Evolutionary conservation across 1,139 yeast species (phyloP), one percentile per base, ranked within the genome.

Genomic region (Yamadazyma spencermartinsiae): DNA sequence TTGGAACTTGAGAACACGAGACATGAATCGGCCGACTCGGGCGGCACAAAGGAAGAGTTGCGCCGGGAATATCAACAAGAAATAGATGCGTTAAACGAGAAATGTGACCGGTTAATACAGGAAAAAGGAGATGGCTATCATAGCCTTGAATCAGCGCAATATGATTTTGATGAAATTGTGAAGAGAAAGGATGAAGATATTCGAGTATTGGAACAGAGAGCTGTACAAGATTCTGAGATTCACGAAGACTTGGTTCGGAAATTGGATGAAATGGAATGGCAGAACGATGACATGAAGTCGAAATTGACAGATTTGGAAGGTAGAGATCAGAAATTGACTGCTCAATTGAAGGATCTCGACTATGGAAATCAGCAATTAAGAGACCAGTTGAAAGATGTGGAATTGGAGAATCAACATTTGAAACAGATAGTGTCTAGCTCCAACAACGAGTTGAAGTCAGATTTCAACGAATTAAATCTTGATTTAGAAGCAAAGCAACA

Each of bases 321-420:
- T n/a, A n/a, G 45, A 39, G 10, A 10, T 7, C 9, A 20, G 10
- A 20, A 20, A 19, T 9, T 19, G 9, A 9, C 9, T 9, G 21
- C 9, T 6, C 6, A 19, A 9, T 19, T 19, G 21, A 19, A 12
- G 29, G 13, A 10, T 26, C 29, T 26, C 8, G 14, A 13, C 7
- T n/a, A n/a, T 26, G 12, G 13, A n/a, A 26, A 5, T 26, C 29
- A n/a, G n/a, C n/a, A n/a, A n/a, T n/a, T n/a, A n/a, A n/a, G n/a
- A n/a, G n/a, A n/a, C 9, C 34, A 36, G 17, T 16, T 48, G 13
- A 48, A 47, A 18, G 20, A 33, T 17, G 27, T 46, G 5, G 40
- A 42, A 33, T 25, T 16, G 11, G 50, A 46, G 11, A 46, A 45
- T 32, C 44, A 48, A 28, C 15, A 24, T 16, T 26, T 41, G 19